Percentiles rank a stretch among this genome's conserved stretches.
Conservation (phyloP, 306 rosid species). For the Begonia fuchsioides region DNA sequence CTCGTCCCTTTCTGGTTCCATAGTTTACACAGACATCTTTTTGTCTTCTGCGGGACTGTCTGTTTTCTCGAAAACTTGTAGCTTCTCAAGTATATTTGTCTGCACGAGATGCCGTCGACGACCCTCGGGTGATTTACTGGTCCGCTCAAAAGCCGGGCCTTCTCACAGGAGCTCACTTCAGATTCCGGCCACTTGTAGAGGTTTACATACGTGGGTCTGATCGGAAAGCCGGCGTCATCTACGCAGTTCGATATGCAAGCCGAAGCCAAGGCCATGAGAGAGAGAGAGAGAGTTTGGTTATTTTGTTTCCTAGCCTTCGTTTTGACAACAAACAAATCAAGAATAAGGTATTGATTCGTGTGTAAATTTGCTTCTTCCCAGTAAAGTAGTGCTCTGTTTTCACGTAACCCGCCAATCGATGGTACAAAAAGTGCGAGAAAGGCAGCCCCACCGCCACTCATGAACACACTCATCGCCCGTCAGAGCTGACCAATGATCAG, state of each 20-base stretch:
- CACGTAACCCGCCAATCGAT: too few species aligned
- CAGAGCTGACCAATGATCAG: too few species aligned
- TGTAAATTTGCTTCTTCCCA: too few species aligned
- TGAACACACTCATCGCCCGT: too few species aligned
- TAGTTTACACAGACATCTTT: slow-evolving; percentile 16
- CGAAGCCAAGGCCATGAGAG: slow-evolving; percentile 19
- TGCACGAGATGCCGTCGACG: slow-evolving; percentile 24
- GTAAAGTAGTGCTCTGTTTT: too few species aligned
- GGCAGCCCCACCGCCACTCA: too few species aligned
- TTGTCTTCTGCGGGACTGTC: slow-evolving; percentile 16
- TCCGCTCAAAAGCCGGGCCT: not conserved
- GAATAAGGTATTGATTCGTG: too few species aligned
- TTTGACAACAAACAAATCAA: too few species aligned
- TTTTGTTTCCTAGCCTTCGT: too few species aligned
- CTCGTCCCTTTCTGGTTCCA: slow-evolving; percentile 9
- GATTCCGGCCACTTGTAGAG: slow-evolving; percentile 53
- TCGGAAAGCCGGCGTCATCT: slow-evolving; percentile 8
- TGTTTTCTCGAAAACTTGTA: slow-evolving; percentile 39
- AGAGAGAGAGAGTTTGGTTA: not conserved
- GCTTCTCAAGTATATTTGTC: slow-evolving; percentile 45
- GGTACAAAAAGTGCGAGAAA: too few species aligned
- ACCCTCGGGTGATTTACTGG: slow-evolving; percentile 2
- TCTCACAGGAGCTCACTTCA: slow-evolving; percentile 15
- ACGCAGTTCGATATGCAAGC: slow-evolving; percentile 12
- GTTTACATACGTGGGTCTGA: slow-evolving; percentile 20